These are phyloP conservation scores for Alloascoidea africana DNA, from an alignment of 805 yeast genomes.

Conservation along the genomic window DNA sequence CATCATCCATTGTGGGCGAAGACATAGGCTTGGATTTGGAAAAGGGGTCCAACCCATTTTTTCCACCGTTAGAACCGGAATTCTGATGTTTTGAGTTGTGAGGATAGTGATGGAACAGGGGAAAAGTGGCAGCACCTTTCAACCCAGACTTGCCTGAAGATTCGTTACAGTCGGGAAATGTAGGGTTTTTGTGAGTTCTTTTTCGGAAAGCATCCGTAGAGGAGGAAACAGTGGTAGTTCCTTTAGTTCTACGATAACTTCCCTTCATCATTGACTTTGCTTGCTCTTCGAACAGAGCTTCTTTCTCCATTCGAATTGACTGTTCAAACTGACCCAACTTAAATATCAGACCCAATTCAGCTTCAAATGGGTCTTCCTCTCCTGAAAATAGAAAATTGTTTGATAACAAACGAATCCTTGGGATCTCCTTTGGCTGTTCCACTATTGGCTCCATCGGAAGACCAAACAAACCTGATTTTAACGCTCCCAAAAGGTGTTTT, in stretches of 20 bases:
- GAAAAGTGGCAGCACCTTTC: too few relatives aligned
- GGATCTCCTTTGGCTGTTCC: slow-evolving; percentile 11
- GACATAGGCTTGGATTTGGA: too few relatives aligned
- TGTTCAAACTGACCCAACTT: slow-evolving; percentile 46
- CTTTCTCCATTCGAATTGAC: slow-evolving; percentile 37
- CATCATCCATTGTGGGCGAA: slow-evolving; percentile 2
- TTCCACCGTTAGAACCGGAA: too few relatives aligned
- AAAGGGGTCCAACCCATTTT: too few relatives aligned
- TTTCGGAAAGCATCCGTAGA: too few relatives aligned
- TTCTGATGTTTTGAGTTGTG: too few relatives aligned
- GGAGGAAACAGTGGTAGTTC: too few relatives aligned
- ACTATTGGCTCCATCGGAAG: not conserved
- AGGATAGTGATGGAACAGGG: too few relatives aligned
- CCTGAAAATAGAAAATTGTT: slow-evolving; percentile 43
- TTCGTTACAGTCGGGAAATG: too few relatives aligned
- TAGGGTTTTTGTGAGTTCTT: too few relatives aligned
- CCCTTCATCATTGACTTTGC: slow-evolving; percentile 9
- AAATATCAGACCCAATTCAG: slow-evolving; percentile 46
- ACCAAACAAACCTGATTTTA: not conserved
- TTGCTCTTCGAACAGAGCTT: slow-evolving; percentile 23
- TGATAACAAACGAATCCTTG: slow-evolving; percentile 35
- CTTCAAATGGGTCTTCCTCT: slow-evolving; percentile 86
- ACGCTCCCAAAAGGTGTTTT: slow-evolving; percentile 26
- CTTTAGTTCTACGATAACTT: slow-evolving; percentile 14
- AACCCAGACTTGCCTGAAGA: too few relatives aligned